phyloP scores from a whole-genome alignment of 306 rosid species.

The Lathyrus oleraceus region DNA sequence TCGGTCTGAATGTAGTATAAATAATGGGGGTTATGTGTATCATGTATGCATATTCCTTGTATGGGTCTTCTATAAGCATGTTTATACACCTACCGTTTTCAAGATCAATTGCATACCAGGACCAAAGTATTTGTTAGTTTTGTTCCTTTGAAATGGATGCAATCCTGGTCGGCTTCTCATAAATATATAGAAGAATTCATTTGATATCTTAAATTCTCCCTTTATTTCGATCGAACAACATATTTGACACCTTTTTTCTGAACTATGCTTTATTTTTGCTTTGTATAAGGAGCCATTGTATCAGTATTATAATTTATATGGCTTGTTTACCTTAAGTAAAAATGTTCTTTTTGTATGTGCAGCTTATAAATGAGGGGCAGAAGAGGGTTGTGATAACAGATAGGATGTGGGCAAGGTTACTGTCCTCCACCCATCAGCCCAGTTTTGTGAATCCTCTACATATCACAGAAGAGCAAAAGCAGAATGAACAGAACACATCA shows the following conservation, averaged over 20 bases:
- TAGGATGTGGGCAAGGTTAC: slow-evolving; percentile 79
- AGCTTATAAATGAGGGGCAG: too few relatives aligned
- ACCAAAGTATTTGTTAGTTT: too few relatives aligned
- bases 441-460: slow-evolving; percentile 52
- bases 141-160: too few relatives aligned
- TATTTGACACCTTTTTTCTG: not conserved
- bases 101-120: slow-evolving; percentile 9
- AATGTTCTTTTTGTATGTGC: slow-evolving; percentile 30
- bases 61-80: not conserved
- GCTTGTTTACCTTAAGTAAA: slow-evolving; percentile 1
- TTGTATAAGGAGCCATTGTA: not conserved
- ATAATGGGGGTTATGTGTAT: too few relatives aligned
- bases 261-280: not conserved
- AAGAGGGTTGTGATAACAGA: too few relatives aligned
- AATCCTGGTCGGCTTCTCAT: too few relatives aligned
- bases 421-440: slow-evolving; percentile 68
- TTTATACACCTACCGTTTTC: slow-evolving; percentile 1
- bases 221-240: not conserved
- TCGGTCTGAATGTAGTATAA: too few relatives aligned
- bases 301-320: not conserved
- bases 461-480: slow-evolving; percentile 1
- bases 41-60: not conserved
- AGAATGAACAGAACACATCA: not conserved
- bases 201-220: too few relatives aligned
- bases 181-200: too few relatives aligned